phyloP scores from a whole-genome alignment of 2,329 filamentous ascomycete genomes.

The Diplodia mutila region DNA sequence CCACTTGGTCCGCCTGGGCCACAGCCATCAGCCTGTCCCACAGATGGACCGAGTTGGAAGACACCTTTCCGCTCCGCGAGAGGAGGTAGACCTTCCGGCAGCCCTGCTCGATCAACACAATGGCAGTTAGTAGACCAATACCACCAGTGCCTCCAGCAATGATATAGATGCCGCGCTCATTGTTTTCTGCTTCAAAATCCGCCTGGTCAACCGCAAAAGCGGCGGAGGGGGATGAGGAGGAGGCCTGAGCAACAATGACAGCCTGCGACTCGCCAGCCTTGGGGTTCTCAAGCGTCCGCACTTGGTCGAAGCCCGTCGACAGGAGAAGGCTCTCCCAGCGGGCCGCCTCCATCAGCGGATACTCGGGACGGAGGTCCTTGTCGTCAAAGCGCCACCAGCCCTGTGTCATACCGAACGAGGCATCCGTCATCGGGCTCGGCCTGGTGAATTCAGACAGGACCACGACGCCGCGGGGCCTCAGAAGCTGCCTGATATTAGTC shows the following conservation, averaged over 20 bases:
- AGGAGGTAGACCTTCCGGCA: background rate
- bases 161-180: background rate
- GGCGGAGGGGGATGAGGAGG: background rate
- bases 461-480: background rate
- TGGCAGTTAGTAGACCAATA: background rate
- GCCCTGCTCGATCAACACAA: background rate
- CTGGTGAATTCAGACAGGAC: background rate
- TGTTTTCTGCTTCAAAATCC: no score
- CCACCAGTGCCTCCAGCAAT: background rate
- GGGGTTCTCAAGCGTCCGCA: background rate
- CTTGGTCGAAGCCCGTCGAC: background rate
- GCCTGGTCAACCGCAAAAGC: no score
- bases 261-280: no score
- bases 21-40: background rate
- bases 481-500: background rate
- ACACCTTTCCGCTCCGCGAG: background rate
- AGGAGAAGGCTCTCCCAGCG: background rate
- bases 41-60: background rate
- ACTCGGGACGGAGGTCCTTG: no score
- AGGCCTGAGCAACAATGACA: background rate
- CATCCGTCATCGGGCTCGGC: no score
- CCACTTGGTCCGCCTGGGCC: background rate
- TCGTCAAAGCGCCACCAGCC: no score
- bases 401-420: no score
- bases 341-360: background rate